Conservation (phyloP, 1,284 basidiomycete genomes). For the Trichosporon coremiiforme region DNA sequence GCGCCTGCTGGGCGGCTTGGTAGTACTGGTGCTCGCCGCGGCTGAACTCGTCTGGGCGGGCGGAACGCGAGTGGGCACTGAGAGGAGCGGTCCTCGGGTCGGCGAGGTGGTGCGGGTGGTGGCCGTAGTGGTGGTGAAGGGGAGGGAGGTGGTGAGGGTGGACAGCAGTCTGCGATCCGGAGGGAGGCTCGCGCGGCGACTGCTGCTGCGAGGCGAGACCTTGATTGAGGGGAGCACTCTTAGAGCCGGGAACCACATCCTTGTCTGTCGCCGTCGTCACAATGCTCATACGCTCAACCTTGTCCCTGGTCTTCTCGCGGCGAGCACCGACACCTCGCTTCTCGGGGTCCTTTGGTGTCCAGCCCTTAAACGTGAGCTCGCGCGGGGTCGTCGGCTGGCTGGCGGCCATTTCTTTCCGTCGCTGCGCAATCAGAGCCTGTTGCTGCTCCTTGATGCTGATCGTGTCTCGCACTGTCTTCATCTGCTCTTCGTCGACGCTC, state of each 20-base stretch:
- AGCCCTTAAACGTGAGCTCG: constrained; percentile 52
- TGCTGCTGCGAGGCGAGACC: constrained; percentile 47
- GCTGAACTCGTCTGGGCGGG: constrained; percentile 41
- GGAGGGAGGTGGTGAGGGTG: constrained; percentile 46
- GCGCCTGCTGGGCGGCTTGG: constrained; percentile 25
- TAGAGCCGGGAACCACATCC: constrained; percentile 47
- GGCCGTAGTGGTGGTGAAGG: constrained; percentile 27
- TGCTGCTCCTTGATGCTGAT: constrained; percentile 54
- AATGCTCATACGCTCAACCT: constrained; percentile 52
- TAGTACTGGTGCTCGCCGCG: constrained; percentile 40
- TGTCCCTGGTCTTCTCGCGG: constrained; percentile 52
- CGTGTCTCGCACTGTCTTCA: constrained; percentile 54
- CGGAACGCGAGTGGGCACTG: constrained; percentile 30
- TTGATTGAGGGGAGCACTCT: constrained; percentile 52
- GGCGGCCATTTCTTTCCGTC: constrained; percentile 44
- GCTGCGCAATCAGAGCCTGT: constrained; percentile 52
- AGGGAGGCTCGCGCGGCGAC: constrained; percentile 45
- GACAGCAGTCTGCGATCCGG: constrained; percentile 46
- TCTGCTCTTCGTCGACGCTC: constrained; percentile 48
- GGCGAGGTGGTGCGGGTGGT: constrained; percentile 36
- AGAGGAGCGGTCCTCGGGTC: constrained; percentile 48
- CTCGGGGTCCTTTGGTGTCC: constrained; percentile 47
- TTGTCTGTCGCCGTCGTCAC: constrained; percentile 43
- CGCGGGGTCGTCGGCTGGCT: constrained; percentile 45
- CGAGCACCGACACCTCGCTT: constrained; percentile 44